These are phyloP conservation scores for Neonectria faginata DNA, from an alignment of 2,329 filamentous ascomycete species.

Conservation along the genomic window DNA sequence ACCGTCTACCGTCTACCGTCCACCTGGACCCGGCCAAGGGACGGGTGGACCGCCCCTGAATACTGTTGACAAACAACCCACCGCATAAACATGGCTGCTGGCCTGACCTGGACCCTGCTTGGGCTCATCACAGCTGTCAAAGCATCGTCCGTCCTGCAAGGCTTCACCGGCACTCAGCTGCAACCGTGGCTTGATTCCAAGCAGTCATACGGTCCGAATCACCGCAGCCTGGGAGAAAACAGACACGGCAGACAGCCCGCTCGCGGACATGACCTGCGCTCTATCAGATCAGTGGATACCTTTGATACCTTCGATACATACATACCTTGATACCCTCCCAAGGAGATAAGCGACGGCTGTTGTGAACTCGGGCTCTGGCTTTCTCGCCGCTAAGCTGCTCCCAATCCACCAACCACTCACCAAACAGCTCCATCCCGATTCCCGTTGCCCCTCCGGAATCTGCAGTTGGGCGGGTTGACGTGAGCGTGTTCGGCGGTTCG, in stretches of 20 bases:
- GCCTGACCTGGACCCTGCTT: conserved; percentile 22
- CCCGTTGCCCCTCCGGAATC: conserved; percentile 3
- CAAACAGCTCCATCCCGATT: conserved; percentile 1
- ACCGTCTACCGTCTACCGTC: conserved; percentile 1
- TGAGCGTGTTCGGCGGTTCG: conserved; percentile 26
- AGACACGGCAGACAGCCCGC: conserved; percentile 10
- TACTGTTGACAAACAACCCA: conserved; percentile 1
- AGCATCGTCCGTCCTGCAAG: conserved; percentile 22
- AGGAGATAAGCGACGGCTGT: conserved; percentile 30
- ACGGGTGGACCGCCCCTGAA: conserved; percentile 14
- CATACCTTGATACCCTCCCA: too few relatives aligned
- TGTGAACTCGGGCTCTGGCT: conserved; percentile 18
- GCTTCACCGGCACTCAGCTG: conserved; percentile 37
- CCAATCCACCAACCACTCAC: conserved; percentile 13
- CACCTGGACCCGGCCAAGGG: not conserved
- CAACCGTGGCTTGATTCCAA: conserved; percentile 34
- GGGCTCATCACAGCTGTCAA: conserved; percentile 22
- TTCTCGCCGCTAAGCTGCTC: conserved; percentile 34
- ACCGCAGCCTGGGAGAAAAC: conserved; percentile 31
- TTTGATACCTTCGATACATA: too few relatives aligned
- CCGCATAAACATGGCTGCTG: conserved; percentile 20
- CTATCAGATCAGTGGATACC: conserved; percentile 34
- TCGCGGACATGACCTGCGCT: conserved; percentile 5
- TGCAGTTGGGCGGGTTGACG: conserved; percentile 10
- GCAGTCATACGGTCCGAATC: conserved; percentile 36